Percentiles rank a stretch among this genome's conserved stretches.
Conservation (phyloP, 2,329 filamentous ascomycete genomes). For the Grosmannia penicillata region DNA sequence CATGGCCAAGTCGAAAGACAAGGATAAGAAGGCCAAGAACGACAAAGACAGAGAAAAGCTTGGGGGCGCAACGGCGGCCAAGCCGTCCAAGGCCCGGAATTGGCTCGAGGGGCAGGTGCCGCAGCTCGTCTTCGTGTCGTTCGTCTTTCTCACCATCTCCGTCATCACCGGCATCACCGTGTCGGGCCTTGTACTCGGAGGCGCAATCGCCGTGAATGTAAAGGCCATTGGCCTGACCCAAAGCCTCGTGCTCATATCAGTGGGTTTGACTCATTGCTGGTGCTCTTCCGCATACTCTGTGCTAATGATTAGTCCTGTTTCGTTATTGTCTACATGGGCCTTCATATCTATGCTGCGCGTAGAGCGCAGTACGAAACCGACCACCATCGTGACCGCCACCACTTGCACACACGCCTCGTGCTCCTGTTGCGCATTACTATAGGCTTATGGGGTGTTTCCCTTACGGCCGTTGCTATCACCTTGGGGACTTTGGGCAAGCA, state of each 20-base stretch:
- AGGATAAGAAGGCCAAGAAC: background rate
- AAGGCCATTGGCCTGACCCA: slow-evolving; percentile 12
- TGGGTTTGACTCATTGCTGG: too few relatives aligned
- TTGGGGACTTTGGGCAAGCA: slow-evolving; percentile 5
- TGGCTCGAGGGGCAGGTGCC: slow-evolving; percentile 5
- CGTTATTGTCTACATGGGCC: slow-evolving; percentile 16
- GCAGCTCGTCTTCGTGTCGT: slow-evolving; percentile 5
- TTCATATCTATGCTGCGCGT: slow-evolving; percentile 16
- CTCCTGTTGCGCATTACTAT: slow-evolving; percentile 15
- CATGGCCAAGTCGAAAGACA: background rate
- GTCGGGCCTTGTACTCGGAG: slow-evolving; percentile 12
- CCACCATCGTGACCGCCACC: slow-evolving; percentile 13
- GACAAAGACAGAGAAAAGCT: background rate
- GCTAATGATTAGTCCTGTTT: slow-evolving; percentile 15
- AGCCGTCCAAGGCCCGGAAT: background rate
- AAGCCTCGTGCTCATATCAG: slow-evolving; percentile 12
- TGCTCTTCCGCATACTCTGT: too few relatives aligned
- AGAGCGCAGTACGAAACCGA: slow-evolving; percentile 12
- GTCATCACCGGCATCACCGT: slow-evolving; percentile 10
- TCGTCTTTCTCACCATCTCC: slow-evolving; percentile 8
- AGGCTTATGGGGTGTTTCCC: slow-evolving; percentile 15
- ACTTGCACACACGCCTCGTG: slow-evolving; percentile 17
- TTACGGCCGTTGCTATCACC: slow-evolving; percentile 15
- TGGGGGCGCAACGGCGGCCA: too few relatives aligned
- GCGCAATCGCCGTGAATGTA: slow-evolving; percentile 7